Evolutionary conservation across 192 early-diverging fungal species (phyloP).

Genomic region (Kappamyces sp.): DNA sequence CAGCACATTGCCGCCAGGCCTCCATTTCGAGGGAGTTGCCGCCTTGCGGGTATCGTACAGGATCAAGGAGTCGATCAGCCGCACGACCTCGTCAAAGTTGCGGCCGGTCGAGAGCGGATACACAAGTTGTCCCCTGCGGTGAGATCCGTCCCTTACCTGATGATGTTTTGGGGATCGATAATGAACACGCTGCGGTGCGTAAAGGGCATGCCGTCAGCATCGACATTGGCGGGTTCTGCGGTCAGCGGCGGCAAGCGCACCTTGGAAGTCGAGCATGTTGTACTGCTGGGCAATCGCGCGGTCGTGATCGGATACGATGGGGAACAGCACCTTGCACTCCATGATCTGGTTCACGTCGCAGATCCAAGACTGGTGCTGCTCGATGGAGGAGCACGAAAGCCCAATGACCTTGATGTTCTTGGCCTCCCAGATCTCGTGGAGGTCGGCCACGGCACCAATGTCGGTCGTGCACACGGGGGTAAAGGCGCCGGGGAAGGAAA

Average conservation of each 20-base stretch:
- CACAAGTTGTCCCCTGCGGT: background rate
- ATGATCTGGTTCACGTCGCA: too few relatives aligned
- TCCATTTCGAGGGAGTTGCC: background rate
- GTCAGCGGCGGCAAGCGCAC: too few relatives aligned
- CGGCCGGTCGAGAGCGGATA: background rate
- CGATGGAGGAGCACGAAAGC: background rate
- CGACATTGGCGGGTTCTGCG: background rate
- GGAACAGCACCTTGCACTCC: too few relatives aligned
- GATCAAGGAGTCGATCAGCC: background rate
- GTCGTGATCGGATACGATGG: too few relatives aligned
- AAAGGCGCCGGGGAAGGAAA: too few relatives aligned
- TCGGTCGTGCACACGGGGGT: too few relatives aligned
- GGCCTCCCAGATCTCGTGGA: conserved; percentile 23
- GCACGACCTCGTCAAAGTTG: background rate
- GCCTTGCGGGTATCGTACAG: background rate
- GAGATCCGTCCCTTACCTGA: background rate
- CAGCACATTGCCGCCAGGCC: background rate
- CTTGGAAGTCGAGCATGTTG: too few relatives aligned
- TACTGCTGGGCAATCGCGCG: too few relatives aligned
- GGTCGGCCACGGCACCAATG: background rate
- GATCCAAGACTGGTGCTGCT: too few relatives aligned
- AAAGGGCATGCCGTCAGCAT: background rate
- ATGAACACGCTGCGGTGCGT: background rate
- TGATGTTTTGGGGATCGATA: conserved; percentile 1
- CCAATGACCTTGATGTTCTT: conserved; percentile 12